Percentiles rank a stretch among this genome's conserved stretches.
Evolutionary conservation across 495 filamentous ascomycete genomes (phyloP).

Genomic region (Emericellopsis terricola): DNA sequence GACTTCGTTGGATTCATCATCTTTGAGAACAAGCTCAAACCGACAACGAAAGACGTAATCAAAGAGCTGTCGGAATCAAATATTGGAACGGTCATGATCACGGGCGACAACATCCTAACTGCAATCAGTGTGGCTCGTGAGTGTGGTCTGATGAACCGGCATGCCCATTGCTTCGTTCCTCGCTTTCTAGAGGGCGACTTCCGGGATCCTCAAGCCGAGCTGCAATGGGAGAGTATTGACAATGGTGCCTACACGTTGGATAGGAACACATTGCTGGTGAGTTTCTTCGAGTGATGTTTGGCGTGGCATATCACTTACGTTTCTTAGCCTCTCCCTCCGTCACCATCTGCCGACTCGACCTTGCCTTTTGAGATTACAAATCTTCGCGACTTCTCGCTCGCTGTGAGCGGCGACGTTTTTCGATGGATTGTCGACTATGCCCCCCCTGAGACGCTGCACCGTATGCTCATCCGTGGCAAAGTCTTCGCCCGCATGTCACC

Average conservation of each 20-base stretch:
- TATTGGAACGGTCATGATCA: constrained; percentile 91
- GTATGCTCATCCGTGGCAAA: constrained; percentile 78
- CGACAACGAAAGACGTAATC: constrained; percentile 57
- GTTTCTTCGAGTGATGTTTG: constrained; percentile 2
- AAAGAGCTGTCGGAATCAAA: constrained; percentile 68
- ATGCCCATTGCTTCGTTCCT: constrained; percentile 80
- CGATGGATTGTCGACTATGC: constrained; percentile 91
- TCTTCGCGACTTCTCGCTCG: constrained; percentile 67
- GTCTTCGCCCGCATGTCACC: constrained; percentile 98
- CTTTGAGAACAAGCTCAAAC: constrained; percentile 97
- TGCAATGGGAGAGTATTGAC: constrained; percentile 87
- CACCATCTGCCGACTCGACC: constrained; percentile 56
- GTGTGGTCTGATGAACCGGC: constrained; percentile 63
- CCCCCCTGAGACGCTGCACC: constrained; percentile 51
- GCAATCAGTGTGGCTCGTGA: constrained; percentile 93
- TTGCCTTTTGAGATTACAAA: constrained; percentile 68
- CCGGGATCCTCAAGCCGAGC: constrained; percentile 45
- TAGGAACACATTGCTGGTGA: constrained; percentile 52
- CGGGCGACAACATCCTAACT: constrained; percentile 95
- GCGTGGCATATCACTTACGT: constrained; percentile 11
- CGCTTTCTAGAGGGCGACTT: constrained; percentile 60
- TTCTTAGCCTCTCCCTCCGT: constrained; percentile 47
- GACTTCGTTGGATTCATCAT: constrained; percentile 92
- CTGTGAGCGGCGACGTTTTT: constrained; percentile 85
- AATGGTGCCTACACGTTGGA: constrained; percentile 61